These are phyloP conservation scores for Magnusiomyces ingens DNA, from an alignment of 1,139 yeast species.

Conservation along the genomic window DNA sequence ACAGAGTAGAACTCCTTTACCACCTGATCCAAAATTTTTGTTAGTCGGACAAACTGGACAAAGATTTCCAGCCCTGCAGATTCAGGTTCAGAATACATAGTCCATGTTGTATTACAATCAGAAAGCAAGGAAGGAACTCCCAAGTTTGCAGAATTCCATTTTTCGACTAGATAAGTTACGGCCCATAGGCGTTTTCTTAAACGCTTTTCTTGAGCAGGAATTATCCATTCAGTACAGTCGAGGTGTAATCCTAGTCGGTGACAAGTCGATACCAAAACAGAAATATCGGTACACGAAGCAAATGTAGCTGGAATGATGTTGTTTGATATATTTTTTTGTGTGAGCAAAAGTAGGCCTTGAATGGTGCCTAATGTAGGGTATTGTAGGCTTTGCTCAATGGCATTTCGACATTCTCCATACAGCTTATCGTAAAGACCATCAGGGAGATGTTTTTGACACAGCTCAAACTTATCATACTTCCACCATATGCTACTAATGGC, in stretches of 20 bases:
- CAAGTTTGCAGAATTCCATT: constrained; percentile 32
- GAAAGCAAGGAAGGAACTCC: constrained; percentile 31
- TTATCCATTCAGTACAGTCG: constrained; percentile 32
- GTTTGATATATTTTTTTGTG: constrained; percentile 30
- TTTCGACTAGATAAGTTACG: constrained; percentile 31
- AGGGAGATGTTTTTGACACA: constrained; percentile 33
- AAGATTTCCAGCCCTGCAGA: constrained; percentile 28
- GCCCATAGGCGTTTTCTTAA: constrained; percentile 34
- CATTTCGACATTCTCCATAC: constrained; percentile 29
- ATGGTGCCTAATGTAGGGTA: constrained; percentile 40
- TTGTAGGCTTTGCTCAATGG: constrained; percentile 30
- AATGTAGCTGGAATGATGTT: constrained; percentile 33
- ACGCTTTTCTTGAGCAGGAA: constrained; percentile 27
- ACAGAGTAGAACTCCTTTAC: constrained; percentile 27
- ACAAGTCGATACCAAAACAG: constrained; percentile 29
- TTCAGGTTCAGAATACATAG: constrained; percentile 27
- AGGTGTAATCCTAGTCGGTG: constrained; percentile 34
- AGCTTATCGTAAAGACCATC: constrained; percentile 26
- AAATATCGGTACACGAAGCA: constrained; percentile 28
- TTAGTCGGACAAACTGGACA: constrained; percentile 29
- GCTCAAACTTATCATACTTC: constrained; percentile 31
- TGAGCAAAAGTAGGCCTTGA: constrained; percentile 37
- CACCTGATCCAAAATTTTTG: constrained; percentile 28
- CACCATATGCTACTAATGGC: constrained; percentile 36
- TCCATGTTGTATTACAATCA: constrained; percentile 23